Evolutionary conservation across 192 early-diverging fungal species (phyloP).

Genomic region (Backusella psychrophila): DNA sequence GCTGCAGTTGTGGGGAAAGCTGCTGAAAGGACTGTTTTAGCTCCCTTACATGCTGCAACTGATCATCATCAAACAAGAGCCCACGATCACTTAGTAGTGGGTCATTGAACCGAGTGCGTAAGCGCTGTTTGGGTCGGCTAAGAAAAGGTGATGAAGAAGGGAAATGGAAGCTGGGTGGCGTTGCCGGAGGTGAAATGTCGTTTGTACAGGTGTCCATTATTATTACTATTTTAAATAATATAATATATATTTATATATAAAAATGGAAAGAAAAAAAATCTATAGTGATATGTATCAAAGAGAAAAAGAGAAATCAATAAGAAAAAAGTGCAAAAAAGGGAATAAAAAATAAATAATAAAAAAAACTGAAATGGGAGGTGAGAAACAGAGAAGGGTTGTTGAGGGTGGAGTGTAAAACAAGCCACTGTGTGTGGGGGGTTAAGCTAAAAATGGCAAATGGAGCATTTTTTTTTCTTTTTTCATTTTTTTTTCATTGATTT

Average conservation of each 20-base stretch:
- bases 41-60: conserved; percentile 17
- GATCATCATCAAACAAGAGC: conserved; percentile 17
- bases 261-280: background rate
- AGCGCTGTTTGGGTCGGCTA: background rate
- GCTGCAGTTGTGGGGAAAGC: conserved; percentile 28
- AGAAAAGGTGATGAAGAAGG: conserved; percentile 17
- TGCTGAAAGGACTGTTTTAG: conserved; percentile 36
- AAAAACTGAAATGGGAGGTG: background rate
- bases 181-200: conserved; percentile 36
- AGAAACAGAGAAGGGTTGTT: background rate
- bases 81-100: background rate
- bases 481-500: background rate
- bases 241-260: background rate
- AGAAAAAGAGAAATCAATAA: background rate
- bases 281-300: background rate
- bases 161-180: conserved; percentile 27
- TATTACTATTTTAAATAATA: background rate
- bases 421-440: background rate
- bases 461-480: background rate
- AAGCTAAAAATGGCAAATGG: background rate
- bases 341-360: background rate
- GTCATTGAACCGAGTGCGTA: conserved; percentile 14
- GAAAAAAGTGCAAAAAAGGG: background rate
- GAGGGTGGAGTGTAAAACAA: background rate
- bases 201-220: conserved; percentile 7